Conservation (phyloP, 2,329 filamentous ascomycete genomes). For the Aspergillus spinulosporus region DNA sequence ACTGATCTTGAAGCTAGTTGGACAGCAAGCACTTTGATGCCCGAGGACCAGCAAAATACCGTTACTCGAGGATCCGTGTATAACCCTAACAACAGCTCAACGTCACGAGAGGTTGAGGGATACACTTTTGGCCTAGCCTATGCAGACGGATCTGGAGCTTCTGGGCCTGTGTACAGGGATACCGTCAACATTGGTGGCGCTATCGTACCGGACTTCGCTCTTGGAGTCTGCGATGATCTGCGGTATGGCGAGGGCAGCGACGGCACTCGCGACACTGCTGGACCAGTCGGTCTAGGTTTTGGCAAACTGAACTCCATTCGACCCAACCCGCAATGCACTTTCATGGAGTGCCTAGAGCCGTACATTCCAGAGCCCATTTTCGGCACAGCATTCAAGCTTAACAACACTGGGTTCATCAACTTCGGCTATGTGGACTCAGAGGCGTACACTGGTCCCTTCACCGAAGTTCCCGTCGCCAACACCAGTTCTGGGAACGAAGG, state of each 20-base stretch:
- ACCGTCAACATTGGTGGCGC: conserved; percentile 16
- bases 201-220: conserved; percentile 13
- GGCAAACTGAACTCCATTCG: conserved; percentile 13
- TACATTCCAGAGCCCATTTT: conserved; percentile 15
- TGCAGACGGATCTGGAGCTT: conserved; percentile 15
- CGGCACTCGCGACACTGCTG: conserved; percentile 14
- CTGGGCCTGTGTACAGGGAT: conserved; percentile 10
- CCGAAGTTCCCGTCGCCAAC: conserved; percentile 11
- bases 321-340: conserved; percentile 14
- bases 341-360: conserved; percentile 15
- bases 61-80: conserved; percentile 11
- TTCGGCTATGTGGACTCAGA: conserved; percentile 13
- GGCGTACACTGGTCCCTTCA: conserved; percentile 8
- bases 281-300: conserved; percentile 12
- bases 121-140: conserved; percentile 7
- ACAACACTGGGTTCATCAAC: conserved; percentile 14
- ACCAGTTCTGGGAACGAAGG: conserved; percentile 15
- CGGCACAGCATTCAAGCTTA: conserved; percentile 12
- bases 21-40: conserved; percentile 12
- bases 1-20: conserved; percentile 4
- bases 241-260: conserved; percentile 7
- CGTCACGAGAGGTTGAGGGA: not conserved
- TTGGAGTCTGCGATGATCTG: conserved; percentile 13
- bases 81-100: conserved; percentile 11
- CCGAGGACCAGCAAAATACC: conserved; percentile 12